Base-by-base conservation (phyloP, 257 asterid species). In the Coffea eugenioides region DNA sequence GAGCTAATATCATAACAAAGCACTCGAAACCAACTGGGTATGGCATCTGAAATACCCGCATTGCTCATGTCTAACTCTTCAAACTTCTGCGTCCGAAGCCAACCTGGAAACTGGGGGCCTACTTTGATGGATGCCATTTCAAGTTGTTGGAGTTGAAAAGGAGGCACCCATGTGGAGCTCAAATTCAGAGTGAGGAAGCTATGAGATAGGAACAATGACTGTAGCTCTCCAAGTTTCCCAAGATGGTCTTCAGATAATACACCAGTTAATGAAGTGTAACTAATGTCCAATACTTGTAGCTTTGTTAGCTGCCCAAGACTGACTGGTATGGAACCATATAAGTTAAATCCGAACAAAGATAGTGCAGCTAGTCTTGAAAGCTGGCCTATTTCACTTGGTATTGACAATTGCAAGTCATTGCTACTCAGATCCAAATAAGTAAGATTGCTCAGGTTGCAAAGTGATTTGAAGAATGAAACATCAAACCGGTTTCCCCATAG, bases 151-250 rank as follows among this genome's bases (percentile, higher is more conserved):
- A 79, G 82, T 39, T 79, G 82, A 71, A 71, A 79, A 14, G 82
- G 78, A 57, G 82, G 77, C 25, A 79, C 27, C 77, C 78, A 79
- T 18, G 45, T 46, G 36, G 77, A 71, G 71, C 77, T 79, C 21
- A 71, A 57, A 18, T 79, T 71, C 4, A 59, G 10, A 46, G 16
- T n/a, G 10, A 75, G 71, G 16, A 27, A 75, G 71, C 71, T 79
- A 10, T 9, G 20, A 43, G 73, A 71, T 77, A 71, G 57, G 65
- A 39, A 57, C 64, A 79, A 21, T 62, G 5, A 39, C 2, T 16
- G 43, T 43, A 71, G 31, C 51, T 16, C 48, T 12, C 21, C 2
- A 3, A 71, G 82, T 62, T 59, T 31, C 36, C 51, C 71, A 49
- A 79, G 71, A 31, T 79, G 77, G 10, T 23, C 73, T 27, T 79